Base-by-base conservation (phyloP, 345 rosid species). In the Eutrema heterophyllum region DNA sequence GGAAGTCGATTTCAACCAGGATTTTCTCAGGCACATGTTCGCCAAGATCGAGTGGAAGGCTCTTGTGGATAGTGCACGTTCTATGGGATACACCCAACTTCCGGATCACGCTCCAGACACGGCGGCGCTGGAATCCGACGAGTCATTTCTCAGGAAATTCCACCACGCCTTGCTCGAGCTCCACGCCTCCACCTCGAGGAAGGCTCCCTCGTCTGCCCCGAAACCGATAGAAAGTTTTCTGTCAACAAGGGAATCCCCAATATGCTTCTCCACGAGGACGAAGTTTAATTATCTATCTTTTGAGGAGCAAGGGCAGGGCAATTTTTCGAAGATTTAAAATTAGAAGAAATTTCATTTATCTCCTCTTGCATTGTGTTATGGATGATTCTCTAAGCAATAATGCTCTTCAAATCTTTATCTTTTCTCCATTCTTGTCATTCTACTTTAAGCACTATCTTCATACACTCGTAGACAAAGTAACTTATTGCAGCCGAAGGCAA, bases 401-500 rank as follows among this genome's bases (percentile, higher is more conserved):
- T 24, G 33, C 41, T 50, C 68, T 60, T 62, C 35, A 40, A 67
- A 27, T 48, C 27, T 46, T 0, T 13, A 4, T 12, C 15, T 33
- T 7, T 32, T 44, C 54, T 45, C 41, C 40, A 64, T 11, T 9
- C 30, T 35, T 62, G 61, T 71, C 58, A 87, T 70, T 94, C 91
- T 61, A 89, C 97, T 81, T 89, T 81, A 57, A 94, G 94, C 72
- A 89, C 88, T 69, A 89, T 85, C 91, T 94, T 94, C 96, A 89
- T 84, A 80, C 82, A 91, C 72, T 94, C 96, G 36, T 91, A 89
- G 40, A 91, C 85, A 6, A 88, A 79, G 84, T 88, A 91, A 78
- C 97, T 91, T 84, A 91, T 89, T 21, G 95, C 90, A 73, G 95
- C 97, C 0, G 97, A 94, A 44, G 97, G 98, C 70, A 91, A 81